Evolutionary conservation across 805 yeast species (phyloP).

Genomic region (Tetrapisispora phaffii): DNA sequence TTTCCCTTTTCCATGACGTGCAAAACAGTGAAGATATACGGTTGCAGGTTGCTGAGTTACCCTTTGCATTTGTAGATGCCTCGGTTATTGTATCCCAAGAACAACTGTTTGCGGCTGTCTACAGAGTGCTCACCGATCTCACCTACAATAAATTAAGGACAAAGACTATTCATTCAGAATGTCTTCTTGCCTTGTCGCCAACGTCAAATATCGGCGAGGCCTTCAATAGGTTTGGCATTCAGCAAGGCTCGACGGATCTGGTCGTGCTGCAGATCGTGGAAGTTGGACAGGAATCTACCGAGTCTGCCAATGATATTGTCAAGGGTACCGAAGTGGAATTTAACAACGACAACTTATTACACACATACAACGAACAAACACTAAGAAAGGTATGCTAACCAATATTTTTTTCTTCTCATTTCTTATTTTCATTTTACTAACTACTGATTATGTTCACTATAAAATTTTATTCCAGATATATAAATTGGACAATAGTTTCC

Average conservation of each 20-base stretch:
- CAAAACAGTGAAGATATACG: slow-evolving; percentile 35
- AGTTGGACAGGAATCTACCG: slow-evolving; percentile 8
- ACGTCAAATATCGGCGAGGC: slow-evolving; percentile 61
- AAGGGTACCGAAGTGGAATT: slow-evolving; percentile 31
- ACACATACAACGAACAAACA: slow-evolving; percentile 28
- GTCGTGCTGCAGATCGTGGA: slow-evolving; percentile 43
- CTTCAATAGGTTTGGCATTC: slow-evolving; percentile 59
- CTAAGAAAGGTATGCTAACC: slow-evolving; percentile 27
- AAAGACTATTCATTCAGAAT: slow-evolving; percentile 59
- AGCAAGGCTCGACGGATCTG: slow-evolving; percentile 36
- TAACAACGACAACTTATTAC: slow-evolving; percentile 25
- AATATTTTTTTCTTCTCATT: neutral
- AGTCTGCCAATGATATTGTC: slow-evolving; percentile 11
- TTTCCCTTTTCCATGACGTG: slow-evolving; percentile 41
- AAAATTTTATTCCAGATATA: slow-evolving; percentile 14
- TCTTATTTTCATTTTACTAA: neutral
- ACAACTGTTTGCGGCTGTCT: slow-evolving; percentile 51
- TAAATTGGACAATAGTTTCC: slow-evolving; percentile 18
- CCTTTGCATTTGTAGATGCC: slow-evolving; percentile 60
- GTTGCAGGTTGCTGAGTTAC: slow-evolving; percentile 36
- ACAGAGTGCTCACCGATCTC: slow-evolving; percentile 49
- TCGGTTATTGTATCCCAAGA: slow-evolving; percentile 47
- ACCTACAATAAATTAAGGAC: slow-evolving; percentile 44
- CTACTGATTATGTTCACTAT: neutral
- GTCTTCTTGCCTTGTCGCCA: slow-evolving; percentile 60